Base-by-base conservation (phyloP, 371 early-diverging fungal species). In the Mortierella sp. region DNA sequence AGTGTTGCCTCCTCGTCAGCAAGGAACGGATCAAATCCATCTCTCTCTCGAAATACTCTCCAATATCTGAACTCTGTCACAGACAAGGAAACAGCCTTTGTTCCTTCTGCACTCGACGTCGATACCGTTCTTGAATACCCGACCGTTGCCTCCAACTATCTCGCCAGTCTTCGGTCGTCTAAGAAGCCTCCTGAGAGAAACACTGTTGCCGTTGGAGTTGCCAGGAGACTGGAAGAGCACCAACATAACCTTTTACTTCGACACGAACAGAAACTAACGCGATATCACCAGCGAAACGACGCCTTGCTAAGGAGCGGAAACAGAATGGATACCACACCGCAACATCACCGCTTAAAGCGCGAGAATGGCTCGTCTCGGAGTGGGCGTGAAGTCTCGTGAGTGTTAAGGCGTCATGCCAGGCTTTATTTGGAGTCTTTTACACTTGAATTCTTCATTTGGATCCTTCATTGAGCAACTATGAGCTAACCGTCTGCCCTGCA, bases 111-210 rank as follows among this genome's bases (percentile, higher is more conserved):
- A 2, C 79, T 85, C 27, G 86, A 86, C 54, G 69, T 83, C 27
- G 81, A 86, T 55, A 80, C 84, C 41, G 86, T 83, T 4, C 65
- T 86, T 21, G 88, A 86, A 50, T 81, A 85, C 64, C 81, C 85
- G 4, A 52, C 83, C 23, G 60, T 83, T 11, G 83, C 81, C 7
- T 80, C 82, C 47, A 84, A 82, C 60, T 84, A 84, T 43, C 56
- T 84, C 30, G 80, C 84, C 12, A 85, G 82, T 37, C 61, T 83
- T 19, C 81, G 79, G 47, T 81, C 76, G 7, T 85, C 80, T 47
- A 84, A 84, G 75, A 81, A 72, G 21, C 61, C 56, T n/a, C n/a
- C n/a, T 24, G 84, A 85, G 64, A 79, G 80, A 49, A 67, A 82
- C 34, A 82, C 71, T 2, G 80, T 81, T 19, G 81, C 84, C 21